Evolutionary conservation across 805 yeast species (phyloP), one percentile per base, ranked within the genome.

Genomic region (Kodamaea lidongshanica): DNA sequence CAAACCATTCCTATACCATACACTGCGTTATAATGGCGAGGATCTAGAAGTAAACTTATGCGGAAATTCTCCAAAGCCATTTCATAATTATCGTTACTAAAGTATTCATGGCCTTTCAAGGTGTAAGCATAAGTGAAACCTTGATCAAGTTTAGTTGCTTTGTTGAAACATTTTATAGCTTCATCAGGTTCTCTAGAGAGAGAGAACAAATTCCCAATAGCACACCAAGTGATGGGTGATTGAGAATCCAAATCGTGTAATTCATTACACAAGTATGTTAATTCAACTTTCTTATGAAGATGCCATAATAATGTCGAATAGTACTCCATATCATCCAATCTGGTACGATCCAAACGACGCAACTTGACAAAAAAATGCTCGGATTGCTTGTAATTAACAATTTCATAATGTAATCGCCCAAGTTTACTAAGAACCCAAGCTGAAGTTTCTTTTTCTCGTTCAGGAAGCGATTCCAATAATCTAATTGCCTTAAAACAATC

Each of bases 1-100:
- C 79, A 81, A 16, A 87, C 94, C 89, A 87, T 86, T 6, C 97
- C 98, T 34, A 92, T 72, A 16, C 98, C 98, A 48, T 92, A 92
- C 47, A 88, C 76, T 0, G 97, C 96, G 55, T 89, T 92, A 56
- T 88, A 92, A 51, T 86, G 96, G 34, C 87, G 67, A 27, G 79
- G 69, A 46, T 89, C 95, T 23, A 78, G 67, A 14, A 79, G 61
- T 26, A 92, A 65, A 3, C 96, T 94, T 39, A 68, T 65, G 20
- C 95, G 58, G 67, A 87, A 92, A 38, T 85, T 75, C 34, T 80
- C 84, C 38, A 82, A 70, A 0, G 98, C 96, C 49, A 77, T 73
- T 50, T 87, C 96, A 57, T 80, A 84, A 20, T 94, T 87, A 58
- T 94, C 98, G 46, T 75, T 85, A 2, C 89, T 71, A 19, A 85